These are phyloP conservation scores for Fonsecaea pugnacius DNA, from an alignment of 2,329 filamentous ascomycete genomes.

Conservation along the genomic window DNA sequence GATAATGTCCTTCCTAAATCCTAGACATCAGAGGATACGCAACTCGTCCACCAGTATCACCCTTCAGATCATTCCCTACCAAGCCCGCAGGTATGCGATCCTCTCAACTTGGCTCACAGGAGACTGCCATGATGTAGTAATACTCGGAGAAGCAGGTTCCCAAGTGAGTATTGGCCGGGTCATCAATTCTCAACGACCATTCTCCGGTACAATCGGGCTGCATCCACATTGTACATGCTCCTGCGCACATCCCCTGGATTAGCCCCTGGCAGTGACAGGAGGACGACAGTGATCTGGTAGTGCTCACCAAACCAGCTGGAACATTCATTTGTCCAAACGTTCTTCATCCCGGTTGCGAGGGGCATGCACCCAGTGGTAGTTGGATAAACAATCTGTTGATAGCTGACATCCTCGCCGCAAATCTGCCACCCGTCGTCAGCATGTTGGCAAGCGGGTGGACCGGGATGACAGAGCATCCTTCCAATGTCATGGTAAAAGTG, in stretches of 20 bases:
- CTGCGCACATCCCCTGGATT: not conserved
- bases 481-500: not conserved
- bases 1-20: not conserved
- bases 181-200: constrained; percentile 13
- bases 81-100: not conserved
- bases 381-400: constrained; percentile 11
- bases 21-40: not conserved
- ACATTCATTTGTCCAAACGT: constrained; percentile 12
- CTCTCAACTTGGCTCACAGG: constrained; percentile 5
- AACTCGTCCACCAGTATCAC: not conserved
- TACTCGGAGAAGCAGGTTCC: constrained; percentile 13
- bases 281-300: not conserved
- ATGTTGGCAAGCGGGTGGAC: not conserved
- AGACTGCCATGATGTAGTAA: constrained; percentile 20
- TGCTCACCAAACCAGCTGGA: constrained; percentile 11
- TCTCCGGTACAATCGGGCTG: constrained; percentile 17
- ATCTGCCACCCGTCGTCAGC: not conserved
- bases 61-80: not conserved
- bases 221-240: constrained; percentile 17
- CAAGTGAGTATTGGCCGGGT: constrained; percentile 7
- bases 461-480: not conserved
- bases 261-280: not conserved
- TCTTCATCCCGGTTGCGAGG: constrained; percentile 10
- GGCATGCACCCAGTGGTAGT: constrained; percentile 6
- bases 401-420: constrained; percentile 9